Conservation (phyloP, 2,329 filamentous ascomycete species). For the Davidsoniella australis region DNA sequence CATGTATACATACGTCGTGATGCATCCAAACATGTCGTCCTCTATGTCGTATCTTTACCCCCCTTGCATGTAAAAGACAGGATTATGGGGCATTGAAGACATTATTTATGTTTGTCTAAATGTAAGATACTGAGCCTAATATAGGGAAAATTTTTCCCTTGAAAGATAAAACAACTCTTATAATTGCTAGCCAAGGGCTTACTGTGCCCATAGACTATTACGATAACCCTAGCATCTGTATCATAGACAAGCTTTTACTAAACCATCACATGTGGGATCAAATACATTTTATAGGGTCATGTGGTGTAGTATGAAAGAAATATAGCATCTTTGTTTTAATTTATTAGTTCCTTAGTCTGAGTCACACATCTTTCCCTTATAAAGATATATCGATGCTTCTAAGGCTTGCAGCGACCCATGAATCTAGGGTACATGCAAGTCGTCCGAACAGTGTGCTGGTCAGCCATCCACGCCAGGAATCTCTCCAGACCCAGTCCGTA, state of each 20-base stretch:
- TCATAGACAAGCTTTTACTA: neutral
- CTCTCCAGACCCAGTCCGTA: constrained; percentile 88
- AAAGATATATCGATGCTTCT: constrained; percentile 14
- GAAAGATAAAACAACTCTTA: neutral
- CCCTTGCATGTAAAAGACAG: too few species aligned
- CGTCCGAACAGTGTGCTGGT: constrained; percentile 46
- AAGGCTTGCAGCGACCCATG: constrained; percentile 68
- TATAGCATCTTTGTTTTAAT: constrained; percentile 11
- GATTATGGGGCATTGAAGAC: too few species aligned
- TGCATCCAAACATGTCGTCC: too few species aligned
- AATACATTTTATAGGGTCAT: neutral
- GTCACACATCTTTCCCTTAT: neutral
- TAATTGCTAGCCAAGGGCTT: too few species aligned
- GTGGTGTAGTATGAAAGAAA: constrained; percentile 16
- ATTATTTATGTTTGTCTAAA: too few species aligned
- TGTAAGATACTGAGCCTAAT: too few species aligned
- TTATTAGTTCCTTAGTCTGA: constrained; percentile 1
- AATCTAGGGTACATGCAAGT: constrained; percentile 65
- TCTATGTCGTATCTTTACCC: too few species aligned
- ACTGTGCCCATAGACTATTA: too few species aligned
- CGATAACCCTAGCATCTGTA: neutral
- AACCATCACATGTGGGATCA: neutral
- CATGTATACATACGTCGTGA: too few species aligned
- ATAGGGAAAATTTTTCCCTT: neutral
- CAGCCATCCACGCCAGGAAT: constrained; percentile 44